These are phyloP conservation scores for Linnemannia hyalina DNA, from an alignment of 192 early-diverging fungal species.

Conservation along the genomic window DNA sequence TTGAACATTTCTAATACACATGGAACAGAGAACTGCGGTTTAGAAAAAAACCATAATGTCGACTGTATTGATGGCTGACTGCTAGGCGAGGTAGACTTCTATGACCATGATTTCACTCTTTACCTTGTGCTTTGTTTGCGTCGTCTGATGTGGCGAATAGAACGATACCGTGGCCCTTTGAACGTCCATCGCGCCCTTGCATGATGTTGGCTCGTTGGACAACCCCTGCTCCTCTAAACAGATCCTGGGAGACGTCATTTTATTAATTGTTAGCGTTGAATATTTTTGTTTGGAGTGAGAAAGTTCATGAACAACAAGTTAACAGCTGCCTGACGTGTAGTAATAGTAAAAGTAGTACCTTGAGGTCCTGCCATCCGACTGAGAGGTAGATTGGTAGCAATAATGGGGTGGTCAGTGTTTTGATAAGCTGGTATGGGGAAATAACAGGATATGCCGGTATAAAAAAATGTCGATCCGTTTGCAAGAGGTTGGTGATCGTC, in stretches of 20 bases:
- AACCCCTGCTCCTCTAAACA: conserved; percentile 69
- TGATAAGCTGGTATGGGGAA: neutral
- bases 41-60: neutral
- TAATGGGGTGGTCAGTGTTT: neutral
- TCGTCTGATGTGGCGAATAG: conserved; percentile 70
- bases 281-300: neutral
- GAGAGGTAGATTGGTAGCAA: neutral
- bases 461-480: neutral
- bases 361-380: conserved; percentile 49
- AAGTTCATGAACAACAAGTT: neutral
- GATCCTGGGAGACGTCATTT: conserved; percentile 35
- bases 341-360: conserved; percentile 1
- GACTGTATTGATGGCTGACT: neutral
- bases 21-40: neutral
- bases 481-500: neutral
- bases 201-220: conserved; percentile 72
- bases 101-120: neutral
- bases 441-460: neutral
- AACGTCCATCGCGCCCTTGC: conserved; percentile 62
- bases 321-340: neutral
- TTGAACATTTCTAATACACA: conserved; percentile 53
- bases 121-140: conserved; percentile 70
- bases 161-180: conserved; percentile 77
- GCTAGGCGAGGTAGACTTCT: neutral
- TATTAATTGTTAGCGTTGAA: neutral